Base-by-base conservation (phyloP, 1,139 yeast genomes). In the Wickerhamomyces sp. region DNA sequence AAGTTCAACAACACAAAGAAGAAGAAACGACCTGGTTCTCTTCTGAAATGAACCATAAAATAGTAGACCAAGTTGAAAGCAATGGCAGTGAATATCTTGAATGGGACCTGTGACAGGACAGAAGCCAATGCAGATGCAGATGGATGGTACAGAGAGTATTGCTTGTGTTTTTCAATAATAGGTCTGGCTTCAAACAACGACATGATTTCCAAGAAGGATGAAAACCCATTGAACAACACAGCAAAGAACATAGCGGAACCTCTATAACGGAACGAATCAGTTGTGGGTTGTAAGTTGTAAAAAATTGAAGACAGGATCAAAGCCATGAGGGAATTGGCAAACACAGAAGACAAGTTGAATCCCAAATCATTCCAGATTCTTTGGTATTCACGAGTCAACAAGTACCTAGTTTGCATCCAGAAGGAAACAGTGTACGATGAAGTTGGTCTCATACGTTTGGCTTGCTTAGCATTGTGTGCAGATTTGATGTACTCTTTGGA, bases 201-300 rank as follows among this genome's bases (percentile, higher is more conserved):
- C 62, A 81, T 72, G 45, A 85, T 77, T 58, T 85, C 94, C 55
- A 84, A 66, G 47, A 83, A 62, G 15, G 88, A 81, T 15, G 84
- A 66, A 58, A 85, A 79, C 14, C 89, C 86, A 56, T 84, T 83
- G 61, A 80, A 83, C 51, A 85, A 66, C 33, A 82, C 72, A 31
- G 93, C 84, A 55, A 83, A 83, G 63, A 84, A 86, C 64, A 86
- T 59, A 18, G 83, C 70, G 17, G 89, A 81, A 45, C 83, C 77
- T 51, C 95, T 70, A 45, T 64, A 70, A 54, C 72, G 82, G 57
- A 84, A 80, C 2, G 84, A 71, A 1, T 64, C 60, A 0, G 84
- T 71, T 17, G 54, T 56, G 4, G 55, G 48, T 4, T 55, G 58
- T 46, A 80, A 53, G 50, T 84, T 80, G 64, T 75, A 85, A 55